Conservation (phyloP, 768 basidiomycete genomes). For the Suillus clintonianus region DNA sequence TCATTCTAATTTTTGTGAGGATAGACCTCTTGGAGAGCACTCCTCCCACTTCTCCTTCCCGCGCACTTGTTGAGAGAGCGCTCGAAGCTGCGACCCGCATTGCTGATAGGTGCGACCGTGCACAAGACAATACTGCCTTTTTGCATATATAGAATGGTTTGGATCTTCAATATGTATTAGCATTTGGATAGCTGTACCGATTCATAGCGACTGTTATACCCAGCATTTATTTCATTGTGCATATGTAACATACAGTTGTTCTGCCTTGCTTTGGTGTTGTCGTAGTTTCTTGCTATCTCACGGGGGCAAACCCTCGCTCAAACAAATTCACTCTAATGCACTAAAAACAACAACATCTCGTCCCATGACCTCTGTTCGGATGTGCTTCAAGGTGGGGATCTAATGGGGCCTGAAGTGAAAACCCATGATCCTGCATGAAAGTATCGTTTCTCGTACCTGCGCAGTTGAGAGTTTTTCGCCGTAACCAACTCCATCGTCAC, state of each 20-base stretch:
- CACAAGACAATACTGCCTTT: conserved; percentile 57
- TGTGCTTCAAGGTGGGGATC: conserved; percentile 29
- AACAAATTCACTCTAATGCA: background rate
- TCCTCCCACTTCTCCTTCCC: conserved; percentile 48
- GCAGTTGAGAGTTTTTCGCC: conserved; percentile 22
- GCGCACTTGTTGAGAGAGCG: conserved; percentile 57
- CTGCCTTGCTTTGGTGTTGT: background rate
- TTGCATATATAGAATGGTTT: conserved; percentile 18
- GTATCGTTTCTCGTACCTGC: conserved; percentile 11
- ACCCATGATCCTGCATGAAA: background rate
- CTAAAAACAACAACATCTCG: conserved; percentile 32
- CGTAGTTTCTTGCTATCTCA: background rate
- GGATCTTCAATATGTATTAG: background rate
- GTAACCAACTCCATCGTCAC: conserved; percentile 67
- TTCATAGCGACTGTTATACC: background rate
- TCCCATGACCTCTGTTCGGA: conserved; percentile 31
- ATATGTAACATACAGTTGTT: background rate
- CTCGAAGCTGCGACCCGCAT: conserved; percentile 58
- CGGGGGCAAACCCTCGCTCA: background rate
- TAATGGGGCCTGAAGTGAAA: conserved; percentile 7
- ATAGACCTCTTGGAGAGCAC: conserved; percentile 55
- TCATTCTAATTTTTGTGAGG: conserved; percentile 4
- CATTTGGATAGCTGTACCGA: background rate
- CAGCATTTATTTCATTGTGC: background rate
- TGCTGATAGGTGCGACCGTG: conserved; percentile 60